Evolutionary conservation across 2,329 filamentous ascomycete genomes (phyloP).

Genomic region (Pestalotiopsis sp.): DNA sequence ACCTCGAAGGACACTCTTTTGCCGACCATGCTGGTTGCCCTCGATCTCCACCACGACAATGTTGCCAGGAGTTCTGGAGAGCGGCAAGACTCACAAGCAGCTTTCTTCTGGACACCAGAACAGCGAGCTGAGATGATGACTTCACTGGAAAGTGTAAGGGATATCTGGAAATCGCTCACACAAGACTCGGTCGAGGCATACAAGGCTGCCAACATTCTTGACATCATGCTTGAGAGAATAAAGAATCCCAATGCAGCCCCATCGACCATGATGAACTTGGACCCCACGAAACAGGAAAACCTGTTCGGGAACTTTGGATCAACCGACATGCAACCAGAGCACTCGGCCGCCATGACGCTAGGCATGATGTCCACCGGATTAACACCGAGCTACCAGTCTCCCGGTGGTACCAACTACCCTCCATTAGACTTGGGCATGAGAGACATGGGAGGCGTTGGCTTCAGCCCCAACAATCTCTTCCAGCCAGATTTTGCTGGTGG

Average conservation of each 20-base stretch:
- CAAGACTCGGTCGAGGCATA: conserved; percentile 86
- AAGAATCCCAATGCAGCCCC: conserved; percentile 45
- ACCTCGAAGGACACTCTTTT: conserved; percentile 84
- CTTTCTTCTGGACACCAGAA: conserved; percentile 58
- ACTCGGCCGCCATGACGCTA: conserved; percentile 44
- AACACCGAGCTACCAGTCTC: conserved; percentile 38
- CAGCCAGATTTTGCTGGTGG: conserved; percentile 34
- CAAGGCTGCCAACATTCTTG: conserved; percentile 82
- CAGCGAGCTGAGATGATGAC: conserved; percentile 76
- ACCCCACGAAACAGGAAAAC: conserved; percentile 23
- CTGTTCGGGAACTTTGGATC: conserved; percentile 30
- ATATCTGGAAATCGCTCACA: conserved; percentile 79
- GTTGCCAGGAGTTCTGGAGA: conserved; percentile 45
- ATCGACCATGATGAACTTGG: conserved; percentile 12
- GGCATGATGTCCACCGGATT: conserved; percentile 44
- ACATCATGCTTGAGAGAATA: conserved; percentile 82
- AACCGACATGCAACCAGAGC: conserved; percentile 38
- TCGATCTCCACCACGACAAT: conserved; percentile 78
- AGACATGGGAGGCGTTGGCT: conserved; percentile 25
- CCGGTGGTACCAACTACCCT: conserved; percentile 39
- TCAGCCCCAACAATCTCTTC: conserved; percentile 42
- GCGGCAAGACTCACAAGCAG: conserved; percentile 45
- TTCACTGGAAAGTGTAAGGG: conserved; percentile 71
- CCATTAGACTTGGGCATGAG: conserved; percentile 47
- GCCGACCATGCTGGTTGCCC: conserved; percentile 80